Percentiles rank a stretch among this genome's conserved stretches.
Conservation (phyloP, 345 rosid species). For the Euphorbia tirucalli region DNA sequence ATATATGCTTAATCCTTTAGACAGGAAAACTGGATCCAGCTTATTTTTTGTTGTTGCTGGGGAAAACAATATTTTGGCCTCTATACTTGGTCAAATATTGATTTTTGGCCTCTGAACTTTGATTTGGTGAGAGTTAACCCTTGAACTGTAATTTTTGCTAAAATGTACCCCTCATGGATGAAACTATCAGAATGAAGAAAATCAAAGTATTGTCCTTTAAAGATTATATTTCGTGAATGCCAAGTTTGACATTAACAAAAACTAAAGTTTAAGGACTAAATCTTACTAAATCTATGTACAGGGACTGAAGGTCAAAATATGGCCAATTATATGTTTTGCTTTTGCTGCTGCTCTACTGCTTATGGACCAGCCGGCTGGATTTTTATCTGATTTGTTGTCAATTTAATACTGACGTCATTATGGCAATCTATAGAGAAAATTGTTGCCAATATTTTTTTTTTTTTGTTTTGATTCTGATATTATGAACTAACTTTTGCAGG, state of each 20-base stretch:
- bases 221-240: too few relatives aligned
- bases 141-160: neutral
- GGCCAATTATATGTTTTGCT: too few relatives aligned
- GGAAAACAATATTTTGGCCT: neutral
- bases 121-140: neutral
- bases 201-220: neutral
- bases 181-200: neutral
- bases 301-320: too few relatives aligned
- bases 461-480: neutral
- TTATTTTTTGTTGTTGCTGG: neutral
- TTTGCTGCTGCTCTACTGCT: too few relatives aligned
- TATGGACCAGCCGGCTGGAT: too few relatives aligned
- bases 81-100: neutral
- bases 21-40: neutral
- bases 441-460: too few relatives aligned
- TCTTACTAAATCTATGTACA: too few relatives aligned
- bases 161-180: neutral
- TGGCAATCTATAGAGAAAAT: neutral
- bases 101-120: neutral
- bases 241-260: too few relatives aligned
- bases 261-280: too few relatives aligned
- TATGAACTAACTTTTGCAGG: slow-evolving; percentile 12
- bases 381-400: neutral
- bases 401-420: neutral
- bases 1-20: too few relatives aligned